Evolutionary conservation across 192 early-diverging fungal genomes (phyloP).

Genomic region (Pilaira anomala): DNA sequence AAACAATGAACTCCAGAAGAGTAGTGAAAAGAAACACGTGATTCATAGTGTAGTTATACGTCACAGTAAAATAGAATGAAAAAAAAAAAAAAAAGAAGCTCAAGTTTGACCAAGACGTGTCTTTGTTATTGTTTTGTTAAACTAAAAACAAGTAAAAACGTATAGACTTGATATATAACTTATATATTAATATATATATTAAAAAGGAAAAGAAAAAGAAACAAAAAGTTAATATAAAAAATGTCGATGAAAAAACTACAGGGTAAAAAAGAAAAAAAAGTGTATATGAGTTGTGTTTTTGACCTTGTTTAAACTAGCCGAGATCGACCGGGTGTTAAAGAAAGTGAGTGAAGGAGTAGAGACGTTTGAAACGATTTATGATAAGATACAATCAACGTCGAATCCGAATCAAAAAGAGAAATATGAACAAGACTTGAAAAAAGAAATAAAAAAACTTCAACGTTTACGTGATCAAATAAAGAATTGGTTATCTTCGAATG

Average conservation of each 20-base stretch:
- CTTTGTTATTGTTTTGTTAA: no score
- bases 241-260: slow-evolving; percentile 36
- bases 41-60: no score
- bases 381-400: slow-evolving; percentile 79
- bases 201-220: no score
- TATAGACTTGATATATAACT: no score
- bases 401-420: slow-evolving; percentile 95
- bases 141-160: no score
- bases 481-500: slow-evolving; percentile 89
- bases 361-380: slow-evolving; percentile 86
- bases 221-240: background rate
- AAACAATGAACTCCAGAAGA: no score
- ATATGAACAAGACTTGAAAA: slow-evolving; percentile 92
- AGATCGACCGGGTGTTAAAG: slow-evolving; percentile 95
- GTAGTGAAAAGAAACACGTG: no score
- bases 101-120: no score
- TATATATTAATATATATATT: no score
- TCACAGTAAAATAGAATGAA: no score
- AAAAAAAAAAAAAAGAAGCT: no score
- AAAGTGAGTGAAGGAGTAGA: slow-evolving; percentile 95
- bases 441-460: slow-evolving; percentile 99
- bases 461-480: slow-evolving; percentile 96
- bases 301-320: slow-evolving; percentile 52
- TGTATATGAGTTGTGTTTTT: background rate
- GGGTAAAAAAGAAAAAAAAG: slow-evolving; percentile 10